These are phyloP conservation scores for Cenchrus purpureus DNA, from an alignment of 176 grass and related monocot species.

Conservation along the genomic window DNA sequence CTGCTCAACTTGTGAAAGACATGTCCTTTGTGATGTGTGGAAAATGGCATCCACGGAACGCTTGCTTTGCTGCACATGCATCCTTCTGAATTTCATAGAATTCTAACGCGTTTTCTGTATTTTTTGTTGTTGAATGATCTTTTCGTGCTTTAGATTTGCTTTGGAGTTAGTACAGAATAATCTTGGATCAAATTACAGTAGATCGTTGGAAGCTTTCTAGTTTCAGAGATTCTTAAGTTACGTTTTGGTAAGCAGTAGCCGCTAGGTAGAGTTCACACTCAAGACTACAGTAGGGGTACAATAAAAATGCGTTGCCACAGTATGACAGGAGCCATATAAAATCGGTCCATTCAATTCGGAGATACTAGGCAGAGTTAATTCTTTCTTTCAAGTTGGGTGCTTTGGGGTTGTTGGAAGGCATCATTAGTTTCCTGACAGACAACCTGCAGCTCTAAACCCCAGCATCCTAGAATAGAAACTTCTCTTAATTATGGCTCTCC, in stretches of 20 bases:
- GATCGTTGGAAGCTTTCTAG: too few species aligned
- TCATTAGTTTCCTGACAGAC: conserved; percentile 30
- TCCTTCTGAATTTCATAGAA: not conserved
- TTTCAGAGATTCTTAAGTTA: too few species aligned
- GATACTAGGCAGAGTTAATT: conserved; percentile 1
- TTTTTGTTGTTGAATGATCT: too few species aligned
- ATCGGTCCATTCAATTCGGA: not conserved
- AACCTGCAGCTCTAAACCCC: conserved; percentile 16
- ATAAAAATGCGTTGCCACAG: not conserved
- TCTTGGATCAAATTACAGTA: too few species aligned
- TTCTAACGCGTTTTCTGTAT: too few species aligned
- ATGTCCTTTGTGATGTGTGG: not conserved
- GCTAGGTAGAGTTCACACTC: too few species aligned
- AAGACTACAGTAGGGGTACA: not conserved
- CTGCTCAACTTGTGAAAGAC: not conserved
- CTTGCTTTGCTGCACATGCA: not conserved
- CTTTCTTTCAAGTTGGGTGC: not conserved
- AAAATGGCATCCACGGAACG: not conserved
- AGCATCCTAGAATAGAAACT: conserved; percentile 35
- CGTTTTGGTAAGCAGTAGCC: too few species aligned
- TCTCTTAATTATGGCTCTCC: not conserved
- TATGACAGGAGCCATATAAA: conserved; percentile 4
- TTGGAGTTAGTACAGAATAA: too few species aligned
- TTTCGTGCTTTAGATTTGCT: too few species aligned
- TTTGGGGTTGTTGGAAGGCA: conserved; percentile 18